These are phyloP conservation scores for Gossypium ekmanianum DNA, from an alignment of 345 rosid genomes.

Conservation along the genomic window DNA sequence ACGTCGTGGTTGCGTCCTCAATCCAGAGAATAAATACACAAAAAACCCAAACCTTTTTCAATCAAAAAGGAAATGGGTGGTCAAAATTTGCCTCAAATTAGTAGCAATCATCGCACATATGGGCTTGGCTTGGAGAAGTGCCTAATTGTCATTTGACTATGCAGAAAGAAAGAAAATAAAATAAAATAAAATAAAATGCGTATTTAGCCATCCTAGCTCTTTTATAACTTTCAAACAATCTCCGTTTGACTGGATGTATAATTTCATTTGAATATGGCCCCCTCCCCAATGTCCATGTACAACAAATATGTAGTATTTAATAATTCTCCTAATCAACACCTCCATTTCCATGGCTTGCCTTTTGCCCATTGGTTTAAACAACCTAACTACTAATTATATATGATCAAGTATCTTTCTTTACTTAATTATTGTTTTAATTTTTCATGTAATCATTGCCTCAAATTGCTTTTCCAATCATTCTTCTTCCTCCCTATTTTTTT, in stretches of 20 bases:
- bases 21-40: neutral
- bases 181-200: conserved; percentile 11
- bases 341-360: conserved; percentile 33
- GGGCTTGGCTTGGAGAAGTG: neutral
- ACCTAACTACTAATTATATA: conserved; percentile 31
- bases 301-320: conserved; percentile 4
- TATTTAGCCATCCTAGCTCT: conserved; percentile 12
- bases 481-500: conserved; percentile 14
- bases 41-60: neutral
- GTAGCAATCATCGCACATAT: neutral
- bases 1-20: too few relatives aligned
- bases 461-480: conserved; percentile 11
- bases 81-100: conserved; percentile 17
- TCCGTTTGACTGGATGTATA: conserved; percentile 41
- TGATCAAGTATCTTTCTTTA: conserved; percentile 22
- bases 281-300: conserved; percentile 7
- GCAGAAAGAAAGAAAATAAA: conserved; percentile 6
- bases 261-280: conserved; percentile 17
- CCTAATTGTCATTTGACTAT: conserved; percentile 15
- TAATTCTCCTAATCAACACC: conserved; percentile 20
- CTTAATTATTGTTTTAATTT: conserved; percentile 26
- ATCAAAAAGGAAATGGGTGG: conserved; percentile 17
- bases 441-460: conserved; percentile 38
- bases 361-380: conserved; percentile 35
- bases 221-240: conserved; percentile 1